These are phyloP conservation scores for Cytospora piceae DNA, from an alignment of 2,329 filamentous ascomycete species.

Conservation along the genomic window DNA sequence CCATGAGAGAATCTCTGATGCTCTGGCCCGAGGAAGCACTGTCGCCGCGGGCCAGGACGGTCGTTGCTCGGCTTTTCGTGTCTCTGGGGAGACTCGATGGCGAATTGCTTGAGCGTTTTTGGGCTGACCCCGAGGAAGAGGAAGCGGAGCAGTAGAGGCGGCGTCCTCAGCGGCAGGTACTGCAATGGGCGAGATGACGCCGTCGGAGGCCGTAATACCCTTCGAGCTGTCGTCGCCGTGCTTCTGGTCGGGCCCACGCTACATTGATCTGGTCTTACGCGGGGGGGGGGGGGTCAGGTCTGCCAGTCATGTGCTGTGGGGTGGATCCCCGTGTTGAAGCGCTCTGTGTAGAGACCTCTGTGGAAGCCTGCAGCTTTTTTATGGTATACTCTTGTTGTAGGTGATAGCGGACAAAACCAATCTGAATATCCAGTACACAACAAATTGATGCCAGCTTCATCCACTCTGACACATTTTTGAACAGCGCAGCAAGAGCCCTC, in stretches of 20 bases:
- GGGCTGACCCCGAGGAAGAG: too few species aligned
- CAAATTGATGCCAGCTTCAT: neutral
- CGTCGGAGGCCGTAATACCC: too few species aligned
- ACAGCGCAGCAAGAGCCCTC: neutral
- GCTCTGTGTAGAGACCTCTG: neutral
- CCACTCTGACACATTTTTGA: neutral
- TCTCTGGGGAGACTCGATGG: neutral
- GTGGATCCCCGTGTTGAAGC: neutral
- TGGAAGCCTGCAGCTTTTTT: too few species aligned
- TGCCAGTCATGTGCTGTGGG: neutral
- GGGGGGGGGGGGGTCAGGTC: neutral
- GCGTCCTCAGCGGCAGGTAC: too few species aligned
- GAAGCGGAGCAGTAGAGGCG: too few species aligned
- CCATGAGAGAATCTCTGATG: neutral
- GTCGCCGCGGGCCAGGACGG: neutral
- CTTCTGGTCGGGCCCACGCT: neutral
- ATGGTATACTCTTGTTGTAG: neutral
- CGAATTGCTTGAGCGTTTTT: neutral
- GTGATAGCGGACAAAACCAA: neutral
- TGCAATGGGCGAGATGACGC: too few species aligned
- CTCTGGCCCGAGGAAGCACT: neutral
- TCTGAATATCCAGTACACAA: neutral
- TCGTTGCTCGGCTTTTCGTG: neutral
- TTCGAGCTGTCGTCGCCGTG: neutral
- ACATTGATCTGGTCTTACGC: neutral